Evolutionary conservation across 2,329 filamentous ascomycete species (phyloP).

Genomic region (Fusarium xylarioides): DNA sequence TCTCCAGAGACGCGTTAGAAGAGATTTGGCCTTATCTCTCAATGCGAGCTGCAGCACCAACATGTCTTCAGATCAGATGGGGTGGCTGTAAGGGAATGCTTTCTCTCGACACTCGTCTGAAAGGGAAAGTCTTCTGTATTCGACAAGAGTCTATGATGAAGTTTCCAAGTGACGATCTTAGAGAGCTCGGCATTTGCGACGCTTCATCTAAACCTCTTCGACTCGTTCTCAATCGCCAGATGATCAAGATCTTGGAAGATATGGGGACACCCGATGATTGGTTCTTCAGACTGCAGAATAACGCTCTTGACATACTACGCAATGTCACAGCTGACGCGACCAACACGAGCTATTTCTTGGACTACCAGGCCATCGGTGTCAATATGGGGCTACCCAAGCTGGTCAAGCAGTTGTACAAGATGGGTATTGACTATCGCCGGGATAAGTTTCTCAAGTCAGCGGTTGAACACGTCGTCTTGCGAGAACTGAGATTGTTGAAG

Average conservation of each 20-base stretch:
- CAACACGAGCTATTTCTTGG: conserved; percentile 74
- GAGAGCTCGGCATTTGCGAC: conserved; percentile 76
- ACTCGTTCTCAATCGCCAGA: conserved; percentile 78
- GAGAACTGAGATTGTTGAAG: conserved; percentile 77
- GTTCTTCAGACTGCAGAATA: conserved; percentile 72
- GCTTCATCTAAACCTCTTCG: conserved; percentile 72
- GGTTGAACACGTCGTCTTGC: conserved; percentile 75
- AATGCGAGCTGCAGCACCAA: conserved; percentile 59
- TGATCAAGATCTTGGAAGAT: conserved; percentile 89
- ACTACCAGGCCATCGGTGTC: conserved; percentile 67
- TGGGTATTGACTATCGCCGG: conserved; percentile 71
- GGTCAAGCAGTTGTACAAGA: conserved; percentile 64
- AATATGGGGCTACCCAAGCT: conserved; percentile 69
- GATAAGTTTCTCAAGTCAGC: conserved; percentile 76
- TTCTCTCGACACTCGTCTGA: conserved; percentile 69
- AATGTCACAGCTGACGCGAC: conserved; percentile 64
- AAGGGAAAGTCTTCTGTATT: conserved; percentile 67
- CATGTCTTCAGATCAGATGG: conserved; percentile 78
- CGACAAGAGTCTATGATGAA: conserved; percentile 81
- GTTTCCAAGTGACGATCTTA: conserved; percentile 65
- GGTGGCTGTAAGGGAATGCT: conserved; percentile 83
- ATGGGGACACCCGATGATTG: conserved; percentile 66
- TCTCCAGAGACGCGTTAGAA: conserved; percentile 68
- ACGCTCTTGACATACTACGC: conserved; percentile 68
- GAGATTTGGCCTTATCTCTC: conserved; percentile 68